Evolutionary conservation across 140 eudicot species (phyloP).

Genomic region (Stevia rebaudiana): DNA sequence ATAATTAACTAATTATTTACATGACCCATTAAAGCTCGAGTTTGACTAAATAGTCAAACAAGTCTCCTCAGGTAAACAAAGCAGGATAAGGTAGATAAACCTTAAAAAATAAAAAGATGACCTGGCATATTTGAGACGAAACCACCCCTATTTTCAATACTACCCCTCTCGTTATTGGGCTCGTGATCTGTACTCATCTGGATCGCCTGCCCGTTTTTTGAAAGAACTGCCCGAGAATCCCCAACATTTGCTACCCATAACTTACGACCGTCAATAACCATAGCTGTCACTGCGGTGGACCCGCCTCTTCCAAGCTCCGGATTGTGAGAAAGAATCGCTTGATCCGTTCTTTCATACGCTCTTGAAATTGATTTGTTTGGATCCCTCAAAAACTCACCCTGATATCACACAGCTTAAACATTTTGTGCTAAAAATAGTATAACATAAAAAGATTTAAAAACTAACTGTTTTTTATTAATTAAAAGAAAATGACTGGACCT

Average conservation of each 20-base stretch:
- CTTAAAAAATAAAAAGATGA: constrained; percentile 13
- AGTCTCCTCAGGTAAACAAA: neutral
- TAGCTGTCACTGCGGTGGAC: constrained; percentile 89
- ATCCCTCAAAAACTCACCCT: constrained; percentile 75
- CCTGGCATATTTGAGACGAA: constrained; percentile 99
- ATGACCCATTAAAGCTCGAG: neutral
- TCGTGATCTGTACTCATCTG: constrained; percentile 86
- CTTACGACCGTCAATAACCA: constrained; percentile 48
- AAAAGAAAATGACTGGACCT: neutral
- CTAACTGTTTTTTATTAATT: neutral
- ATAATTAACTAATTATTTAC: neutral
- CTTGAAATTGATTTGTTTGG: constrained; percentile 61
- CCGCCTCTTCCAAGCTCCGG: constrained; percentile 90
- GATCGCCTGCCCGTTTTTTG: constrained; percentile 70
- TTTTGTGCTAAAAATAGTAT: neutral
- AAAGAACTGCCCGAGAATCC: constrained; percentile 87
- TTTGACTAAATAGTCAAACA: constrained; percentile 8
- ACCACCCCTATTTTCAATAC: constrained; percentile 79
- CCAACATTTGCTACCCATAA: constrained; percentile 92
- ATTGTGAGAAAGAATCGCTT: constrained; percentile 74
- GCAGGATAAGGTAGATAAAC: neutral
- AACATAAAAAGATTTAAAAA: neutral
- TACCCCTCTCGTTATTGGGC: constrained; percentile 72
- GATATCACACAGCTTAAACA: neutral
- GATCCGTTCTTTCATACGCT: constrained; percentile 89